Percentiles rank a stretch among this genome's conserved stretches.
Evolutionary conservation across 2,329 filamentous ascomycete species (phyloP).

Genomic region (Aspergillus sp.): DNA sequence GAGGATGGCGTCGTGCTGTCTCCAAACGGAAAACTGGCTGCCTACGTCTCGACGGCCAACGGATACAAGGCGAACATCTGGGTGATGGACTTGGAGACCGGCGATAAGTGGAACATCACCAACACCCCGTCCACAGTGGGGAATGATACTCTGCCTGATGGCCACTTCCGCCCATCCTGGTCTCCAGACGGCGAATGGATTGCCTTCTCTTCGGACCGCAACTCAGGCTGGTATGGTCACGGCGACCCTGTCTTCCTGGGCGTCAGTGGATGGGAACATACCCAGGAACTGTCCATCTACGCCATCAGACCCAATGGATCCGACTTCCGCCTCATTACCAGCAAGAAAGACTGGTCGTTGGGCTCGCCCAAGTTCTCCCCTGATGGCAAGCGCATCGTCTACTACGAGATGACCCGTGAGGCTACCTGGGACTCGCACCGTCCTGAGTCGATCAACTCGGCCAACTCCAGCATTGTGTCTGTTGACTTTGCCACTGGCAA

Average conservation of each 20-base stretch:
- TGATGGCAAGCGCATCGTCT: constrained; percentile 32
- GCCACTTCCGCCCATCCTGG: constrained; percentile 38
- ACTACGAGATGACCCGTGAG: constrained; percentile 37
- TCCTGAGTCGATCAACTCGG: constrained; percentile 9
- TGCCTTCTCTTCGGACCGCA: constrained; percentile 38
- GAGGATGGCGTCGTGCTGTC: constrained; percentile 36
- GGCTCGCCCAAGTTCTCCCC: constrained; percentile 37
- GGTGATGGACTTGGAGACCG: constrained; percentile 34
- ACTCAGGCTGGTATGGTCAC: constrained; percentile 40
- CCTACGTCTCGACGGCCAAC: constrained; percentile 36
- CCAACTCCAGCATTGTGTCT: constrained; percentile 19
- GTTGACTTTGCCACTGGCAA: constrained; percentile 38
- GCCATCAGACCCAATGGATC: constrained; percentile 33
- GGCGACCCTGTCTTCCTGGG: constrained; percentile 21
- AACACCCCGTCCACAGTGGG: constrained; percentile 19
- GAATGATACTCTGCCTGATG: constrained; percentile 23
- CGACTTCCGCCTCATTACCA: constrained; percentile 31
- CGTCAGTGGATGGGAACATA: constrained; percentile 39
- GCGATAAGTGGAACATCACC: constrained; percentile 30
- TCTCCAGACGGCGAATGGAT: constrained; percentile 40
- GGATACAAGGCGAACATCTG: constrained; percentile 37
- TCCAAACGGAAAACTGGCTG: constrained; percentile 32
- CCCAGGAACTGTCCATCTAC: constrained; percentile 39
- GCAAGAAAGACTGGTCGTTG: constrained; percentile 30
- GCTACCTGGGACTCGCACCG: constrained; percentile 36